phyloP scores from a whole-genome alignment of 2,329 filamentous ascomycete genomes.

The Akanthomyces muscarius region DNA sequence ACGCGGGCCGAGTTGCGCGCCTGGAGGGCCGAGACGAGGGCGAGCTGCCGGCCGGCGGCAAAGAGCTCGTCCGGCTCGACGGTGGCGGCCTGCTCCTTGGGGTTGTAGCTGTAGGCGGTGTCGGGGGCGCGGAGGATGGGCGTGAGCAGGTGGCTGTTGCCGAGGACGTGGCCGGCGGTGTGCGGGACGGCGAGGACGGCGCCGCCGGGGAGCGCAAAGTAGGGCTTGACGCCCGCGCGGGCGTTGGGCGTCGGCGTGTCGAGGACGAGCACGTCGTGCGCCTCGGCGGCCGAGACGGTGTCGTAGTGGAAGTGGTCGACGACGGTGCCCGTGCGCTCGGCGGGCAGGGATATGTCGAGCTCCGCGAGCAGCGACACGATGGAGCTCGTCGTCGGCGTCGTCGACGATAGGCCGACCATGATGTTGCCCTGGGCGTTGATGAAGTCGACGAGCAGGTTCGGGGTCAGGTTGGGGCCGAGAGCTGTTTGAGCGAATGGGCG shows the following conservation, averaged over 20 bases:
- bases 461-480: slow-evolving; percentile 82
- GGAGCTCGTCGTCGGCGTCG: slow-evolving; percentile 64
- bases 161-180: slow-evolving; percentile 76
- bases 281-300: slow-evolving; percentile 66
- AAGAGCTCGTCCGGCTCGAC: slow-evolving; percentile 73
- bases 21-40: slow-evolving; percentile 81
- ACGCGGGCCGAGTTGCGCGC: slow-evolving; percentile 91
- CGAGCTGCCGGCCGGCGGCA: slow-evolving; percentile 77
- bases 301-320: slow-evolving; percentile 98
- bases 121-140: slow-evolving; percentile 77
- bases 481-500: slow-evolving; percentile 44
- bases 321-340: slow-evolving; percentile 78
- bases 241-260: slow-evolving; percentile 59
- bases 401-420: slow-evolving; percentile 75
- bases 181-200: slow-evolving; percentile 74
- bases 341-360: slow-evolving; percentile 82
- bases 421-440: slow-evolving; percentile 90
- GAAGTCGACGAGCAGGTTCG: slow-evolving; percentile 83
- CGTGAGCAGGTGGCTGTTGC: slow-evolving; percentile 70
- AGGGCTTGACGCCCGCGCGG: slow-evolving; percentile 68
- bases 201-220: slow-evolving; percentile 56
- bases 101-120: slow-evolving; percentile 91
- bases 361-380: slow-evolving; percentile 78
- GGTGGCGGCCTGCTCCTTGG: slow-evolving; percentile 71
- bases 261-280: slow-evolving; percentile 84